A percentile compares a stretch with the other conserved stretches of the same genome.
Evolutionary conservation across 345 rosid species (phyloP).

Genomic region (Sonneratia caseolaris): DNA sequence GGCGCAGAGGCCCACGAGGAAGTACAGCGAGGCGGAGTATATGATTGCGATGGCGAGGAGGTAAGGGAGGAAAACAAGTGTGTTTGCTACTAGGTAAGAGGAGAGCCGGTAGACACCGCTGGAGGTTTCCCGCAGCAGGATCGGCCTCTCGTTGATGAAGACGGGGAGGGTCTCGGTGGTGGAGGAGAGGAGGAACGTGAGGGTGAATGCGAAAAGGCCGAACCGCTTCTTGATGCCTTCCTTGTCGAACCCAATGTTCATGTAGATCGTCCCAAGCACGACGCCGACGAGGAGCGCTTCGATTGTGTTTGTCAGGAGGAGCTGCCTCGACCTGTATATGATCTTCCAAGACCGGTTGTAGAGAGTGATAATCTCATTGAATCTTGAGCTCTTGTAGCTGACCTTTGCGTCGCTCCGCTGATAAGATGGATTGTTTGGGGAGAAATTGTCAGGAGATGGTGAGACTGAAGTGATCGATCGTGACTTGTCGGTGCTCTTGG

Average conservation of each 20-base stretch:
- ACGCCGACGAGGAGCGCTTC: conserved; percentile 90
- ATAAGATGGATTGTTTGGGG: conserved; percentile 3
- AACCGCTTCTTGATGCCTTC: conserved; percentile 73
- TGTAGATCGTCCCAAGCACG: conserved; percentile 79
- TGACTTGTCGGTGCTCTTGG: conserved; percentile 15
- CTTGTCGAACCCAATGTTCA: conserved; percentile 58
- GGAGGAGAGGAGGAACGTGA: conserved; percentile 87
- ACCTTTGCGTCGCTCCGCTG: conserved; percentile 13
- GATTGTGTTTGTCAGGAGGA: conserved; percentile 62
- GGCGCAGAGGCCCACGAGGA: conserved; percentile 74
- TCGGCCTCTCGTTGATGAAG: conserved; percentile 83
- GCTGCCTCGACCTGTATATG: conserved; percentile 77
- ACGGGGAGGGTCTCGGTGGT: conserved; percentile 91
- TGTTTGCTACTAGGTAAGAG: conserved; percentile 70
- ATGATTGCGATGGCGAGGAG: conserved; percentile 50
- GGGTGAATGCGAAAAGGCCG: conserved; percentile 88
- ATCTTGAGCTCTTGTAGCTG: conserved; percentile 48
- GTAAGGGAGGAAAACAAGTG: conserved; percentile 82
- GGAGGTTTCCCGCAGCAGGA: conserved; percentile 66
- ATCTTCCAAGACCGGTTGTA: conserved; percentile 66
- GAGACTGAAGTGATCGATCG: neutral
- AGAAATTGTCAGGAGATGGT: conserved; percentile 8
- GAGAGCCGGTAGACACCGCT: conserved; percentile 80
- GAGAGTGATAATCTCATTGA: conserved; percentile 46
- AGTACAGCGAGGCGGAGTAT: conserved; percentile 65